phyloP scores from a whole-genome alignment of 2,329 filamentous ascomycete genomes.

The Aspergillus ibericus region DNA sequence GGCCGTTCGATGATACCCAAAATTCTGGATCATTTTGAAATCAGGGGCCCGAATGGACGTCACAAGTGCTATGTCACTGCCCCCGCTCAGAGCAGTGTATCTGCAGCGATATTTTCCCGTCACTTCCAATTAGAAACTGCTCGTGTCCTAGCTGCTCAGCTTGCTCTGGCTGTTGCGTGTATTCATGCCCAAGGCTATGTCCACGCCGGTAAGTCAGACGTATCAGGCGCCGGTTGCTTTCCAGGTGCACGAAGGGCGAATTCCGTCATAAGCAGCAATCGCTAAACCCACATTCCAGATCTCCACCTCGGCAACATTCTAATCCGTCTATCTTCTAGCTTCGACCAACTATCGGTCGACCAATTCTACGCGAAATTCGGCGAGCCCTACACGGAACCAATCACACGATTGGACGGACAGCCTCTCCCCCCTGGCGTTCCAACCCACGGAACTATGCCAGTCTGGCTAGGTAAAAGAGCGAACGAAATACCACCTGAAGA shows the following conservation, averaged over 20 bases:
- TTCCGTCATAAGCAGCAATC: not conserved
- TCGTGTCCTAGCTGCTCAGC: slow-evolving; percentile 18
- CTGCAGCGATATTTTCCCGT: not conserved
- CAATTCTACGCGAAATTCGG: slow-evolving; percentile 18
- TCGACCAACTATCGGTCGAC: slow-evolving; percentile 18
- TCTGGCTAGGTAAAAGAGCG: not conserved
- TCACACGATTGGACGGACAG: slow-evolving; percentile 17
- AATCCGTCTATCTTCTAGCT: slow-evolving; percentile 16
- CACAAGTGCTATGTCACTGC: not conserved
- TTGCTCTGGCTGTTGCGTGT: slow-evolving; percentile 21
- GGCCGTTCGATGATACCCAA: not conserved
- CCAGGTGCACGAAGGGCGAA: not conserved
- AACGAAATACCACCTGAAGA: not conserved
- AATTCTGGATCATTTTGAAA: not conserved
- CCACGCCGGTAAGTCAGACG: slow-evolving; percentile 22
- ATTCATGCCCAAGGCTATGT: slow-evolving; percentile 24
- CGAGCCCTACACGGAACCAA: slow-evolving; percentile 14
- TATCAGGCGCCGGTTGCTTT: not conserved
- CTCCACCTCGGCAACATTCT: slow-evolving; percentile 25
- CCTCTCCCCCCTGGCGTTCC: slow-evolving; percentile 20
- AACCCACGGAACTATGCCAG: not conserved
- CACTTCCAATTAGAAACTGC: not conserved
- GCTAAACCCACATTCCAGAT: slow-evolving; percentile 9
- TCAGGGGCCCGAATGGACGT: not conserved
- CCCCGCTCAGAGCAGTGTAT: not conserved